Conservation (phyloP, 1,284 basidiomycete genomes). For the Tylopilus orsonianus region DNA sequence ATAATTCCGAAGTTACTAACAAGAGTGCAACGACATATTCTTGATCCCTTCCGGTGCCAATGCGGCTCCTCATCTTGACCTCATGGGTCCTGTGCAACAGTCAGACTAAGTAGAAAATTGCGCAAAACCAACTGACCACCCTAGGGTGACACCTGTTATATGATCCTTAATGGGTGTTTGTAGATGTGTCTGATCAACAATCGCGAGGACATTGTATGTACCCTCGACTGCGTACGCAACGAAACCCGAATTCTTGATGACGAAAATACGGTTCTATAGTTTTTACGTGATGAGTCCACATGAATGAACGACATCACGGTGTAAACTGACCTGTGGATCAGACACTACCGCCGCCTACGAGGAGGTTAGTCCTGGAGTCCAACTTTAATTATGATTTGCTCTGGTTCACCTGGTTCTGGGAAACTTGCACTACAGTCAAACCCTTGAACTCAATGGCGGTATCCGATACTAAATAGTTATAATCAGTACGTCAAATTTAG, state of each 20-base stretch:
- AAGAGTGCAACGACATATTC: conserved; percentile 77
- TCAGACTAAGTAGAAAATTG: conserved; percentile 2
- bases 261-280: conserved; percentile 66
- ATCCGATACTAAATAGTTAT: conserved; percentile 57
- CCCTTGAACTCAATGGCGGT: conserved; percentile 77
- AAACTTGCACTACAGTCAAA: conserved; percentile 76
- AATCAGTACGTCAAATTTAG: conserved; percentile 1
- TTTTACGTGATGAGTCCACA: neutral
- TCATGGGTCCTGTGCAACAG: conserved; percentile 53
- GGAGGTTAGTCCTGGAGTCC: conserved; percentile 5
- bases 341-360: conserved; percentile 68
- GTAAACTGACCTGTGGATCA: conserved; percentile 55
- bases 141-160: conserved; percentile 58
- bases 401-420: conserved; percentile 59
- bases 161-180: conserved; percentile 57
- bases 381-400: neutral
- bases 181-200: conserved; percentile 80
- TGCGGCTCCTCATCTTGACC: conserved; percentile 67
- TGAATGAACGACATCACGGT: neutral
- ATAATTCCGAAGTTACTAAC: conserved; percentile 39
- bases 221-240: conserved; percentile 75
- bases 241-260: conserved; percentile 75
- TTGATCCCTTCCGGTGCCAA: conserved; percentile 43
- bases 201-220: conserved; percentile 70
- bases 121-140: conserved; percentile 40